These are phyloP conservation scores for Willaertia magna DNA, from an alignment of 208 protist genomes.

Conservation along the genomic window DNA sequence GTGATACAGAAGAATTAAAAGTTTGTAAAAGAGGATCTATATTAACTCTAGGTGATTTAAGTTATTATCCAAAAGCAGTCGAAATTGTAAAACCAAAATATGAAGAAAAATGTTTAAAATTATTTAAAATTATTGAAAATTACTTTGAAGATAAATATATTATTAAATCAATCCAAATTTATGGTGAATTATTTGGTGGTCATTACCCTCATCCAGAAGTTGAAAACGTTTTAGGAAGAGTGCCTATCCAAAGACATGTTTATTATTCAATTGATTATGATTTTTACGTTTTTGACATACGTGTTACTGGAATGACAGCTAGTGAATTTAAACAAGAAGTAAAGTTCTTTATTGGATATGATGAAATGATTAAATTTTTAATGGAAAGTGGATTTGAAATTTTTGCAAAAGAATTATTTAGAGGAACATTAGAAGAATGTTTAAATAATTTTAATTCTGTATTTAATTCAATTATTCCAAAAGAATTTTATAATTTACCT, in stretches of 20 bases:
- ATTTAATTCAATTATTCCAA: neutral
- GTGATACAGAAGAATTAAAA: neutral
- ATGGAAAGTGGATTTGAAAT: neutral
- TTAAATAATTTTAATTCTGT: neutral
- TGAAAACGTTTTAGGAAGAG: neutral
- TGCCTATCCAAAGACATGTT: neutral
- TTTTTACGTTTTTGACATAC: neutral
- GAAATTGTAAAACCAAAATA: neutral
- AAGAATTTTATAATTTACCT: neutral
- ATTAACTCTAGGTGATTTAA: neutral
- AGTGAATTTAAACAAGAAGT: neutral
- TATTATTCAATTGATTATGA: neutral
- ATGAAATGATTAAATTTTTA: neutral
- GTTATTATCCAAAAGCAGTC: neutral
- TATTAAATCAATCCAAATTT: neutral
- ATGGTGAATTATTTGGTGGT: neutral
- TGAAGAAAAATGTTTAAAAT: neutral
- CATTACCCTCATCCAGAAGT: neutral
- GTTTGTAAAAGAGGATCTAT: neutral
- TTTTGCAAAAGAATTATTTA: neutral
- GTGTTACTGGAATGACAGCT: neutral
- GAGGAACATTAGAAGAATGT: neutral
- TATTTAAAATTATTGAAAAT: neutral
- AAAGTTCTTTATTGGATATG: neutral
- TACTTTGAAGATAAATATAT: neutral